Base-by-base conservation (phyloP, 2,329 filamentous ascomycete genomes). In the Helicocarpus griseus region DNA sequence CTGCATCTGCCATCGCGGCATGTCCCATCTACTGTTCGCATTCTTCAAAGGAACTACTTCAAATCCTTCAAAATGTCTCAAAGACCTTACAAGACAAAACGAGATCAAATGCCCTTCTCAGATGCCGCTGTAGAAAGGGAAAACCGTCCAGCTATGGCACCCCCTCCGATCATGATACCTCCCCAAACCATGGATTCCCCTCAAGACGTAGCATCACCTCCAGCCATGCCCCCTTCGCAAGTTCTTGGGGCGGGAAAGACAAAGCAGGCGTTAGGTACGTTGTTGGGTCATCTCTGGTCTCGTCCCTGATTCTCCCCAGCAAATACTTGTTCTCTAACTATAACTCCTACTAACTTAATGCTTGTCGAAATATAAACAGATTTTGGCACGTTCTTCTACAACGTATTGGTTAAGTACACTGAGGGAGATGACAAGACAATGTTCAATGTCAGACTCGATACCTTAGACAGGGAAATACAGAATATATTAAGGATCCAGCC, bases 391-490 rank as follows among this genome's bases (percentile, higher is more conserved):
- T 36, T 47, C 21, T 31, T 47, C 13, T 22, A 36, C 19, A 35
- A 38, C 11, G 36, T 47, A 47, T 36, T 47, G 19, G 29, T 36
- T 1, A 14, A 47, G 17, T 22, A 36, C 21, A 22, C 31, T 22
- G 19, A 50, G 31, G 24, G 44, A 41, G 44, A 46, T 9, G 14
- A 47, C 21, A 21, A 36, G 9, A 13, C 19, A 5, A 13, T 36
- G 5, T 24, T 47, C 14, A 8, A 26, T 14, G 21, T 11, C 31
- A 47, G 36, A 7, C 26, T 50, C 26, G 14, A 41, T 21, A 50
- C 38, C 39, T 44, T 44, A 24, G 44, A 36, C 7, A 28, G 56
- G 19, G 47, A 57, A 29, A 52, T 65, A n/a, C 28, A 52, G n/a
- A 21, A 46, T 2, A 43, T 61, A 14, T 54, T 56, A 11, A 22